Evolutionary conservation across 352 stramenopile genomes (phyloP).

Genomic region (Saprolegnia diclina): DNA sequence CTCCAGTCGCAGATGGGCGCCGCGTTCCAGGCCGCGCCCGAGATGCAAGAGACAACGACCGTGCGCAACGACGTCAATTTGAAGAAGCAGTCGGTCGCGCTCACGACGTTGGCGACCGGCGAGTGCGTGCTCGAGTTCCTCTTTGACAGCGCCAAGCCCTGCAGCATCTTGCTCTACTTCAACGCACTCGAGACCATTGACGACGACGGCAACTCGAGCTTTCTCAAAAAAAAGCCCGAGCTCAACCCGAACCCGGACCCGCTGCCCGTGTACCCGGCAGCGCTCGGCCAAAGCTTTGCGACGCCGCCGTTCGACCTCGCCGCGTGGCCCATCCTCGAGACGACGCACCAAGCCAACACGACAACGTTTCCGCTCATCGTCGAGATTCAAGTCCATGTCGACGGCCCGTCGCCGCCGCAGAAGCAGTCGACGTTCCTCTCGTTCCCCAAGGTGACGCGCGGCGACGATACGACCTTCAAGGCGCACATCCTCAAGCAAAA

Average conservation of each 20-base stretch:
- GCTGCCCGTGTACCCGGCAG: slow-evolving; percentile 39
- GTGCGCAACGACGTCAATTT: slow-evolving; percentile 84
- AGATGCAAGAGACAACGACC: slow-evolving; percentile 78
- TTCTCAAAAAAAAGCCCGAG: slow-evolving; percentile 18
- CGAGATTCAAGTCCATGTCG: slow-evolving; percentile 45
- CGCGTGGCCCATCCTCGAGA: slow-evolving; percentile 35
- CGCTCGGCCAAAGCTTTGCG: slow-evolving; percentile 50
- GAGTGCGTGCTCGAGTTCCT: slow-evolving; percentile 56
- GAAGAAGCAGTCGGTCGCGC: slow-evolving; percentile 68
- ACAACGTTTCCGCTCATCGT: slow-evolving; percentile 62
- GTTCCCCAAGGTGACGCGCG: slow-evolving; percentile 45
- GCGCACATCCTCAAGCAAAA: slow-evolving; percentile 85
- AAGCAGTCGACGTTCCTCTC: slow-evolving; percentile 78
- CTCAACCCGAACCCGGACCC: slow-evolving; percentile 6
- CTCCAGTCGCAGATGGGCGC: slow-evolving; percentile 57
- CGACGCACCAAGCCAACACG: slow-evolving; percentile 41
- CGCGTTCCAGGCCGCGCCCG: slow-evolving; percentile 47
- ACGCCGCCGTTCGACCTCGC: slow-evolving; percentile 40
- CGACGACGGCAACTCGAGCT: slow-evolving; percentile 31
- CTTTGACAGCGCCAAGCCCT: slow-evolving; percentile 75
- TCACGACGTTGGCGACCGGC: slow-evolving; percentile 32
- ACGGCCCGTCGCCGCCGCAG: slow-evolving; percentile 34
- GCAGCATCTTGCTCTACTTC: slow-evolving; percentile 56
- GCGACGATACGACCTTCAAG: slow-evolving; percentile 33
- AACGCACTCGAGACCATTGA: slow-evolving; percentile 63